Evolutionary conservation across 345 rosid species (phyloP).

Genomic region (Bruguiera sexangula): DNA sequence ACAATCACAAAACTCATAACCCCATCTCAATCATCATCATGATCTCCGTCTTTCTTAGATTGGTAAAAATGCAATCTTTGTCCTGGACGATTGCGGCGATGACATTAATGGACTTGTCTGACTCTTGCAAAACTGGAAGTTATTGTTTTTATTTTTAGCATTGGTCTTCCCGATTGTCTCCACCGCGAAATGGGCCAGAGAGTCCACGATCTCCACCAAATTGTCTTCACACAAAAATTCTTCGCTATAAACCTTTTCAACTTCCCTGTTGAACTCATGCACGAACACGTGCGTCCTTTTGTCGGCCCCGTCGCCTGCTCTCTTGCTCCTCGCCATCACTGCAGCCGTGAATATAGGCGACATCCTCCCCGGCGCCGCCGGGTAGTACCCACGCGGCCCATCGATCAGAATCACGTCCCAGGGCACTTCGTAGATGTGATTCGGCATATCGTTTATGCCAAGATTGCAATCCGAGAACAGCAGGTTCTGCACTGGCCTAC

Average conservation of each 20-base stretch:
- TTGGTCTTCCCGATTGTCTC: constrained; percentile 15
- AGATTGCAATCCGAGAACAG: constrained; percentile 79
- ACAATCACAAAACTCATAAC: not conserved
- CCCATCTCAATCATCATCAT: constrained; percentile 25
- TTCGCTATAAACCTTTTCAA: constrained; percentile 61
- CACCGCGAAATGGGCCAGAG: constrained; percentile 55
- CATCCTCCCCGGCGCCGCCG: constrained; percentile 76
- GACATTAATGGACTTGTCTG: constrained; percentile 18
- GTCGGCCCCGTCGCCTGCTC: constrained; percentile 16
- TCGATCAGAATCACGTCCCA: constrained; percentile 87
- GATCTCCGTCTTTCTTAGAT: constrained; percentile 7
- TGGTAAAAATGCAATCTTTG: constrained; percentile 11
- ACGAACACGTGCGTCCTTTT: constrained; percentile 69
- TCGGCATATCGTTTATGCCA: constrained; percentile 77
- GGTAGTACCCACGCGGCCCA: constrained; percentile 67
- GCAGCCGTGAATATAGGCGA: constrained; percentile 76
- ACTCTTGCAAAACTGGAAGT: constrained; percentile 49
- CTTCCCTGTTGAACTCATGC: constrained; percentile 64
- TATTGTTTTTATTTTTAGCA: not conserved
- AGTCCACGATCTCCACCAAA: constrained; percentile 48
- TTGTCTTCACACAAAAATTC: constrained; percentile 81
- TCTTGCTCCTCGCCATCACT: constrained; percentile 69
- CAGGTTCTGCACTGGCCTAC: constrained; percentile 86
- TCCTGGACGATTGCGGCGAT: constrained; percentile 16
- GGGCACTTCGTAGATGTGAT: constrained; percentile 65